phyloP scores from a whole-genome alignment of 2,329 filamentous ascomycete genomes.

The Nemania sp. region DNA sequence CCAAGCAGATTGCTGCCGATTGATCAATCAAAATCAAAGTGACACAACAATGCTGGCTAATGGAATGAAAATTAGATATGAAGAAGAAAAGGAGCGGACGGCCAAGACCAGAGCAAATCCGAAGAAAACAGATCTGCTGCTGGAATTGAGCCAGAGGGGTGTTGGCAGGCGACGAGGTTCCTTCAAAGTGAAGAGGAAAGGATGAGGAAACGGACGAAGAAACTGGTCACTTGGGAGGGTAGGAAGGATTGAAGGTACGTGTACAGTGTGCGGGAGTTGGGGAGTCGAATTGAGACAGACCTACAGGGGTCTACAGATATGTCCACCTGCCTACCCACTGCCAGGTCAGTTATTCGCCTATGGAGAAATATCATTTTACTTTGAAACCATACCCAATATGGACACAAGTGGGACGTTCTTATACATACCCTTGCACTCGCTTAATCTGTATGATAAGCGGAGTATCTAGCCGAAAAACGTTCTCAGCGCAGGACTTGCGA shows the following conservation, averaged over 20 bases:
- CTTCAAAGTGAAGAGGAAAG: conserved; percentile 31
- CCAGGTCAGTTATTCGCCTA: conserved; percentile 10
- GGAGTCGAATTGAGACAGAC: conserved; percentile 15
- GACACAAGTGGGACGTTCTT: too few species aligned
- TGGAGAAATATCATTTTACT: conserved; percentile 7
- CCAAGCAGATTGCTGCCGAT: conserved; percentile 28
- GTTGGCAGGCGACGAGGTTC: conserved; percentile 34
- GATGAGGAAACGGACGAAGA: conserved; percentile 31
- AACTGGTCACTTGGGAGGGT: conserved; percentile 17
- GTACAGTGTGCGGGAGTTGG: conserved; percentile 20
- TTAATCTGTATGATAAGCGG: too few species aligned
- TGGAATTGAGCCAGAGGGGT: conserved; percentile 58
- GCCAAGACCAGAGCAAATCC: conserved; percentile 61
- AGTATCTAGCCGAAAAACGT: too few species aligned
- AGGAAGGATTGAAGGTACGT: conserved; percentile 20
- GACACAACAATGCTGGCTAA: conserved; percentile 31
- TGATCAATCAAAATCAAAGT: conserved; percentile 35
- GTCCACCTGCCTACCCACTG: not conserved
- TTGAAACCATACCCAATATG: too few species aligned
- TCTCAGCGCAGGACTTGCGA: too few species aligned
- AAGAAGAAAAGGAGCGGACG: conserved; percentile 58
- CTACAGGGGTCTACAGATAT: conserved; percentile 5
- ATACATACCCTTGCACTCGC: too few species aligned
- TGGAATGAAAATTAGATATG: conserved; percentile 31
- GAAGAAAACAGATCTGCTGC: conserved; percentile 49